Evolutionary conservation across 331 rosid genomes (phyloP), one percentile per base, ranked within the genome.

Genomic region (Acacia concinna): DNA sequence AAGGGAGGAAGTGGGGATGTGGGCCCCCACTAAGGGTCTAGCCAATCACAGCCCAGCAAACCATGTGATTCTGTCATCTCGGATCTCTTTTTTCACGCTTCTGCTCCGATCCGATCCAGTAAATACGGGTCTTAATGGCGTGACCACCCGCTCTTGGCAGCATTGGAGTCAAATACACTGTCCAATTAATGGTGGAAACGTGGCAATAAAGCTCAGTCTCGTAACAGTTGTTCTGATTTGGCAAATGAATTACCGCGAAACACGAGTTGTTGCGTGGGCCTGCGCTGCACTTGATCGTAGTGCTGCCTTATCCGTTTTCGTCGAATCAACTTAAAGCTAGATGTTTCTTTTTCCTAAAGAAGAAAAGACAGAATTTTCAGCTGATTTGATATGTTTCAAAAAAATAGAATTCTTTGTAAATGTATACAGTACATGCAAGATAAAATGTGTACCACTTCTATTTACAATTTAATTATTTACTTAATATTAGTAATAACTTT

Each of bases 11-110:
- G 21, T 40, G 31, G 32, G 2, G 32, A 31, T 43, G 78, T 71
- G 81, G 14, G 73, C 77, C 83, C 81, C 81, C 79, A 4, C 43
- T 13, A 20, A 6, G 4, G 18, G 17, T 14, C 54, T 35, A 10
- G 20, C 87, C 83, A 83, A 40, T 80, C 46, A 68, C 66, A 63
- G 49, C 68, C 59, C 37, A 54, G 28, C 10, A 27, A 60, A 70
- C 82, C 87, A 86, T 84, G 78, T 81, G 82, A 77, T 74, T 8
- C 28, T 80, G 89, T 78, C 76, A 43, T 71, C 66, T 1, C 49
- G 49, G 51, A 73, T 66, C 23, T 12, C 25, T 9, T 30, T 10
- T 47, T 25, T 1, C 21, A 65, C 70, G 5, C 46, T 4, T 18
- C 11, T 21, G 59, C 12, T 12, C 13, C 25, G 38, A 54, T 56